Evolutionary conservation across 805 yeast genomes (phyloP), one percentile per base, ranked within the genome.

Genomic region (Wickerhamiella sergipiensis): DNA sequence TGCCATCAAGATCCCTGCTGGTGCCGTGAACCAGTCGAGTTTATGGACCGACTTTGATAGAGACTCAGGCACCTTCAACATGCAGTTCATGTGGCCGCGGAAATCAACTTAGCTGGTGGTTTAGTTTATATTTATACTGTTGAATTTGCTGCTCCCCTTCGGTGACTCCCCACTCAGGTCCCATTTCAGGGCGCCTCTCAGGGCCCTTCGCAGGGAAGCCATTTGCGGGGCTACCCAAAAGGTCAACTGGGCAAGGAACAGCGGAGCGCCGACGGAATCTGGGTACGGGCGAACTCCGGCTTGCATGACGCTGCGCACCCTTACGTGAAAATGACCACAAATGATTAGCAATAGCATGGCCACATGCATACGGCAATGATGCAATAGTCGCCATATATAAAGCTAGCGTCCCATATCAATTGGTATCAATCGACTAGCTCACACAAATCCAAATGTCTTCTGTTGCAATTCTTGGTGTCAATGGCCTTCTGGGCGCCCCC

Each of bases 1-100:
- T 9, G 84, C 83, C 1, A 70, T 90, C 52, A 81, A 85, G 52
- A 71, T 92, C 12, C 95, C 95, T 1, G 71, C 78, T 15, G 70
- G 61, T 19, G 77, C 79, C 22, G 69, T 79, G 13, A 79, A 75
- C 53, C 46, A 44, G 17, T 29, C 38, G 15, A 46, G 51, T 10
- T 69, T 74, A 21, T 81, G 86, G 81, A 77, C 81, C 61, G 72
- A 70, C 60, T 86, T 83, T 81, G 90, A 84, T 63, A 59, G 56
- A 2, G 88, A 81, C 57, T 68, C 77, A 1, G 73, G 74, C 52
- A 79, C 75, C 53, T 83, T 76, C 57, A 81, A 78, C 60, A 62
- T 85, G 12, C 95, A 86, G 62, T 63, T 85, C 44, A 70, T 82
- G 57, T 84, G 43, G 48, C n/a, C 36, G 4, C 33, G 15, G 33